Conservation (phyloP, 768 basidiomycete genomes). For the Mycena albidolilacea region DNA sequence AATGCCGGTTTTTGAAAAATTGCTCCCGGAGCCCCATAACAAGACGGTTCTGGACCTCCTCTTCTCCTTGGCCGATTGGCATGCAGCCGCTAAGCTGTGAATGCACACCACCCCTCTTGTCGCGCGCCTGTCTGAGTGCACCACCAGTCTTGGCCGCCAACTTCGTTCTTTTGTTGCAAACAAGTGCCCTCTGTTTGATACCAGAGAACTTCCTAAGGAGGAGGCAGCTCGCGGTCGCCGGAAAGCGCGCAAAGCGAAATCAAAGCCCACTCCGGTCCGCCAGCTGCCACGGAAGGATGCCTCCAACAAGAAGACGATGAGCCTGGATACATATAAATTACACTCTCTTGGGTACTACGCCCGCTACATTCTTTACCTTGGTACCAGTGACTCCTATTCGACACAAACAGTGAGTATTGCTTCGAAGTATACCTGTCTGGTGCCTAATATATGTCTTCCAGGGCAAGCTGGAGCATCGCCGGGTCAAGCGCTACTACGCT, state of each 20-base stretch:
- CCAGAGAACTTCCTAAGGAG: slow-evolving; percentile 56
- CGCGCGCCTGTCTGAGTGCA: slow-evolving; percentile 38
- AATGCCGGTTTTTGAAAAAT: slow-evolving; percentile 54
- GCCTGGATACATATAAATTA: slow-evolving; percentile 52
- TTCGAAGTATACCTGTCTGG: not conserved
- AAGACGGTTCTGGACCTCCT: slow-evolving; percentile 48
- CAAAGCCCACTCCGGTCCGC: not conserved
- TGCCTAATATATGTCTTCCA: slow-evolving; percentile 21
- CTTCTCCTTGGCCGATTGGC: slow-evolving; percentile 50
- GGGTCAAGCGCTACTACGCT: slow-evolving; percentile 34
- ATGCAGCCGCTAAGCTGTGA: slow-evolving; percentile 52
- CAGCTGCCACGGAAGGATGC: not conserved
- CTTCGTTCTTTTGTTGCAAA: slow-evolving; percentile 49
- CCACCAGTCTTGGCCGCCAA: slow-evolving; percentile 43
- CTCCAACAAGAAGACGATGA: slow-evolving; percentile 37
- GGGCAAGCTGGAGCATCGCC: slow-evolving; percentile 54
- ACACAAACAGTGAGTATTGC: slow-evolving; percentile 38
- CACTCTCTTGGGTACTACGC: slow-evolving; percentile 47
- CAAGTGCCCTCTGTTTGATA: slow-evolving; percentile 47
- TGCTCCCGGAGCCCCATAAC: slow-evolving; percentile 49
- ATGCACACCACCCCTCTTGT: slow-evolving; percentile 48
- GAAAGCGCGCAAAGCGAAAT: not conserved
- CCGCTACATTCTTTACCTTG: slow-evolving; percentile 31
- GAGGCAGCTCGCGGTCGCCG: slow-evolving; percentile 46
- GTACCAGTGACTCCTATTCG: slow-evolving; percentile 26